These are phyloP conservation scores for Phytophthora crassamura DNA, from an alignment of 352 stramenopile genomes.

Conservation along the genomic window DNA sequence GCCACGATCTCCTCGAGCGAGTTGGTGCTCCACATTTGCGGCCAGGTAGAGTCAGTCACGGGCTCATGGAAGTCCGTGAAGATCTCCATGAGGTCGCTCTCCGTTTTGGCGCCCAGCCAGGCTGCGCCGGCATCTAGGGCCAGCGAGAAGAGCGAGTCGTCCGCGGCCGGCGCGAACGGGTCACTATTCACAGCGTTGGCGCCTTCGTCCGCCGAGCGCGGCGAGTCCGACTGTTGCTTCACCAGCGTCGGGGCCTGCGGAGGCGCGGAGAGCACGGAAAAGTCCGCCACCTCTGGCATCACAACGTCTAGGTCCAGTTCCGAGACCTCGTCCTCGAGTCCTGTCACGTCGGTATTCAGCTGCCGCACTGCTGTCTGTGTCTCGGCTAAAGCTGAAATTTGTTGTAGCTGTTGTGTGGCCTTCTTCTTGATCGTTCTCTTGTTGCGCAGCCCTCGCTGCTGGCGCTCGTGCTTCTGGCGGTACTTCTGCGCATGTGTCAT, in stretches of 20 bases:
- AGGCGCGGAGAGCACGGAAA: conserved; percentile 20
- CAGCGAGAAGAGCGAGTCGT: conserved; percentile 37
- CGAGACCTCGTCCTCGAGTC: background rate
- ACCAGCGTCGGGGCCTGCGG: conserved; percentile 7
- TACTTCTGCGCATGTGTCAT: conserved; percentile 87
- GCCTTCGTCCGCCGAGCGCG: conserved; percentile 42
- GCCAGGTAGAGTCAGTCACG: conserved; percentile 32
- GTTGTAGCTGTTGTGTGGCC: conserved; percentile 9
- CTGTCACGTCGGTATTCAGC: conserved; percentile 2
- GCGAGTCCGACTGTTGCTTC: conserved; percentile 44
- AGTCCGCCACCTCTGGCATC: conserved; percentile 14
- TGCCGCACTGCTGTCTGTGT: conserved; percentile 4
- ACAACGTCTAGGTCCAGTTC: conserved; percentile 2
- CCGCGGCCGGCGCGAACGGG: conserved; percentile 29
- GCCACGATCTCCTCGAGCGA: conserved; percentile 51
- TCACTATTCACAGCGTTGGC: conserved; percentile 13
- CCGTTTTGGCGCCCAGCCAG: conserved; percentile 25
- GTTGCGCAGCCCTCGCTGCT: conserved; percentile 58
- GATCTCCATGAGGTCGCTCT: conserved; percentile 44
- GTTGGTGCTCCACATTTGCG: conserved; percentile 61
- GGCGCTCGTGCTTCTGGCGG: conserved; percentile 73
- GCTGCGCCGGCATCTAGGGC: conserved; percentile 13
- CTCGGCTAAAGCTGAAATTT: background rate
- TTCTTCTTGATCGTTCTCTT: conserved; percentile 40
- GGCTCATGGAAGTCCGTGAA: conserved; percentile 55